phyloP scores from a whole-genome alignment of 2,329 filamentous ascomycete species.

The Cladophialophora yegresii region DNA sequence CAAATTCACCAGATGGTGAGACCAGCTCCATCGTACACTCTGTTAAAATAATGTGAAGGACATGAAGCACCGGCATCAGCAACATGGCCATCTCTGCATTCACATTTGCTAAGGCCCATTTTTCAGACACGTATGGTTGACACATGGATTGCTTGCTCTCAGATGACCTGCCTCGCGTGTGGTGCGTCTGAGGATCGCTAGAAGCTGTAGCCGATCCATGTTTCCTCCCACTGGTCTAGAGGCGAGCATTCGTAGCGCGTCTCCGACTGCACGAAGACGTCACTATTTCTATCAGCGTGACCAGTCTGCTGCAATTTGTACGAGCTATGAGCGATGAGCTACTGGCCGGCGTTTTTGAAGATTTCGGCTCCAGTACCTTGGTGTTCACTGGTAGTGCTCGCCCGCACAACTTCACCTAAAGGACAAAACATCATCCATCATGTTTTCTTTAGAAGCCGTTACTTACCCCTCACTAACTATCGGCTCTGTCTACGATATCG shows the following conservation, averaged over 20 bases:
- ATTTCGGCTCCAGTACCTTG: neutral
- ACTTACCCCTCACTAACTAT: neutral
- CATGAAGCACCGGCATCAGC: neutral
- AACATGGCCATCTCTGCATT: neutral
- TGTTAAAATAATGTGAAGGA: neutral
- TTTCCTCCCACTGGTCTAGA: neutral
- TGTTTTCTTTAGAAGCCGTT: neutral
- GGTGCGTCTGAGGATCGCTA: neutral
- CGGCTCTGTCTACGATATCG: neutral
- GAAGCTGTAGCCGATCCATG: neutral
- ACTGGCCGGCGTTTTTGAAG: neutral
- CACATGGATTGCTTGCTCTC: neutral
- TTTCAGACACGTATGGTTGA: neutral
- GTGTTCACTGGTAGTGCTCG: neutral
- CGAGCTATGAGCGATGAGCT: neutral
- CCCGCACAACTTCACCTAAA: neutral
- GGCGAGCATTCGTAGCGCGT: neutral
- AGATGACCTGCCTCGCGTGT: neutral
- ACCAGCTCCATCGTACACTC: neutral
- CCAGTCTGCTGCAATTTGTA: neutral
- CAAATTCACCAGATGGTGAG: neutral
- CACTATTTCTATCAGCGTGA: neutral
- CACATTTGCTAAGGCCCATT: neutral
- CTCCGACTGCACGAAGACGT: neutral
- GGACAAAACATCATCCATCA: neutral